These are phyloP conservation scores for Phaeosphaeria sp. DNA, from an alignment of 2,329 filamentous ascomycete genomes.

Conservation along the genomic window DNA sequence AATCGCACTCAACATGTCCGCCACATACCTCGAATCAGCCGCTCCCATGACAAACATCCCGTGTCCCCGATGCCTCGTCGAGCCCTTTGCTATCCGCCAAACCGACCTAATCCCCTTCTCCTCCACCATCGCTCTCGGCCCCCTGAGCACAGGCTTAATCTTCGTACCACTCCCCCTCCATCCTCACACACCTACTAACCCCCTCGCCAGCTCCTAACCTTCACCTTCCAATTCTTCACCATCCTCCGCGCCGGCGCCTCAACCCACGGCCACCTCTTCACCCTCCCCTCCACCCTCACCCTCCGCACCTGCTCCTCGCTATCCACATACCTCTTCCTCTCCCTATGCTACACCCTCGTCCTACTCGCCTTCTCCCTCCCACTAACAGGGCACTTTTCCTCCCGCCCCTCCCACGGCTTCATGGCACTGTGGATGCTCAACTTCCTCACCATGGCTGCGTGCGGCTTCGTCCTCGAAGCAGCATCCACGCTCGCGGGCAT, in stretches of 20 bases:
- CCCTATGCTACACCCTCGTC: constrained; percentile 12
- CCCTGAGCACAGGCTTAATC: background rate
- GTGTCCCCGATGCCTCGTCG: background rate
- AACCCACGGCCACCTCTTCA: constrained; percentile 7
- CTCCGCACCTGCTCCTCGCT: constrained; percentile 7
- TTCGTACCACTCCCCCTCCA: background rate
- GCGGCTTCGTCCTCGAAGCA: constrained; percentile 7
- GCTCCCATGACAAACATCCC: too few relatives aligned
- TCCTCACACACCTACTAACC: background rate
- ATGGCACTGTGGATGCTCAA: constrained; percentile 12
- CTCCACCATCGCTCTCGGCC: background rate
- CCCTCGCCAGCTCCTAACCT: constrained; percentile 6
- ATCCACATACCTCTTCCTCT: constrained; percentile 8
- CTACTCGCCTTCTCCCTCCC: constrained; percentile 10
- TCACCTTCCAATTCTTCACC: constrained; percentile 1
- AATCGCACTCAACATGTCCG: background rate
- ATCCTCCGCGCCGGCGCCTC: background rate
- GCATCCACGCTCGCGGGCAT: constrained; percentile 4
- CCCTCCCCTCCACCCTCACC: constrained; percentile 4
- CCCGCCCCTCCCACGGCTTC: constrained; percentile 4
- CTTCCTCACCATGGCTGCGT: constrained; percentile 11
- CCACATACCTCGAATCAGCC: background rate
- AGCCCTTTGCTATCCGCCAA: background rate
- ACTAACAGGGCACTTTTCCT: constrained; percentile 6
- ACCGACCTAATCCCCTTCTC: background rate